phyloP scores from a whole-genome alignment of 345 rosid species.

The Trapa incisa region DNA sequence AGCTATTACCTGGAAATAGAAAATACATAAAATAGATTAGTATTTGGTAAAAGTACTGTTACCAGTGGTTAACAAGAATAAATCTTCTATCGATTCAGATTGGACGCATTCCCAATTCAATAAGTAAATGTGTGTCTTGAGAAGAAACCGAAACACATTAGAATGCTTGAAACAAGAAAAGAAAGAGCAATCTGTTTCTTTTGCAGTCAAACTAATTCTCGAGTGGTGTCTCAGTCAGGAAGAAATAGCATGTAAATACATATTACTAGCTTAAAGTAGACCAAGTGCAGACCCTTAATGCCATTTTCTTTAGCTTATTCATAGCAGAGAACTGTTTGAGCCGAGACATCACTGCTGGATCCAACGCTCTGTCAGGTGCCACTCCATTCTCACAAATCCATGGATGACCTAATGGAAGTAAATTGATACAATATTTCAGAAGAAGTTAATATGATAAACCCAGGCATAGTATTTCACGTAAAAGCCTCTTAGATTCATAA shows the following conservation, averaged over 20 bases:
- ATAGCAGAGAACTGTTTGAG: conserved; percentile 94
- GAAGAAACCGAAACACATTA: not conserved
- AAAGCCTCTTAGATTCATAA: not conserved
- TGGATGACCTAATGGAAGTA: conserved; percentile 60
- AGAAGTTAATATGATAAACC: not conserved
- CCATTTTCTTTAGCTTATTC: conserved; percentile 97
- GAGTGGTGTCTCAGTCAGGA: too few species aligned
- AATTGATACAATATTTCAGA: not conserved
- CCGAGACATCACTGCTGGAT: conserved; percentile 93
- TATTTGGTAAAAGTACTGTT: conserved; percentile 1
- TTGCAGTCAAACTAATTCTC: not conserved
- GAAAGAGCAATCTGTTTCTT: not conserved
- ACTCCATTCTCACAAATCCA: conserved; percentile 98
- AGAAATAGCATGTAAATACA: not conserved
- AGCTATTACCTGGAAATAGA: conserved; percentile 66
- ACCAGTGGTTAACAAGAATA: not conserved
- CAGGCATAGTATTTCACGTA: not conserved
- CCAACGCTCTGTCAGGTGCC: conserved; percentile 87
- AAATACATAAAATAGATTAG: not conserved
- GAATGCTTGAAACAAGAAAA: not conserved
- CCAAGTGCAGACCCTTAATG: conserved; percentile 50
- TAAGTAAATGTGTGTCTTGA: not conserved
- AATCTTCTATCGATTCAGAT: not conserved
- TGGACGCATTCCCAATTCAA: not conserved
- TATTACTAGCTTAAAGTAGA: not conserved